Conservation (phyloP, 257 asterid genomes). For the Primulina eburnea region DNA sequence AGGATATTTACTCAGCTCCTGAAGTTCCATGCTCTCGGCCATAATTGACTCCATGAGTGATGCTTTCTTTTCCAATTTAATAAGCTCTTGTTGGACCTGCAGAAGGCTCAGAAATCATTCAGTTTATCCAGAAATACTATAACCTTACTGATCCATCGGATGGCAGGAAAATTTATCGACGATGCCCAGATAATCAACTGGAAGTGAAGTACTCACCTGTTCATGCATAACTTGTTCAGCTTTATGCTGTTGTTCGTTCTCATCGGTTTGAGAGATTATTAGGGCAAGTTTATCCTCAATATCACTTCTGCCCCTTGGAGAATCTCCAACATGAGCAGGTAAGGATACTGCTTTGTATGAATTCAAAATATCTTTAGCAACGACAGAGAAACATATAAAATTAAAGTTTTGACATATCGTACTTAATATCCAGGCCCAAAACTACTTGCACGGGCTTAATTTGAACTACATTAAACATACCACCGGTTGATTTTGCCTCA, state of each 20-base stretch:
- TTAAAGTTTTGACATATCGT: conserved; percentile 15
- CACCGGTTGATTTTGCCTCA: conserved; percentile 32
- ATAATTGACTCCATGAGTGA: conserved; percentile 50
- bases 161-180: background rate
- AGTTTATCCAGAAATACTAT: conserved; percentile 2
- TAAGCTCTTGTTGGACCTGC: conserved; percentile 64
- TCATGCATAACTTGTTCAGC: conserved; percentile 47
- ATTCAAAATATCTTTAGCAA: conserved; percentile 12
- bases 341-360: conserved; percentile 35
- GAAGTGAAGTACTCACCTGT: conserved; percentile 44
- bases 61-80: conserved; percentile 47
- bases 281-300: conserved; percentile 47
- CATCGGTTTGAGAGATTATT: conserved; percentile 35
- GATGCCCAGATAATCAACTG: conserved; percentile 7
- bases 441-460: conserved; percentile 15
- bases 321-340: conserved; percentile 30
- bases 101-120: conserved; percentile 24
- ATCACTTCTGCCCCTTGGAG: conserved; percentile 30
- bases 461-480: conserved; percentile 34
- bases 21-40: conserved; percentile 59
- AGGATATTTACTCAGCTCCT: conserved; percentile 84
- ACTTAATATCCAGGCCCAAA: background rate
- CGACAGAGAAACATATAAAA: conserved; percentile 1
- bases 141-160: background rate
- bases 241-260: conserved; percentile 49